Base-by-base conservation (phyloP, 192 early-diverging fungal species). In the Thoreauomyces humboldtii region DNA sequence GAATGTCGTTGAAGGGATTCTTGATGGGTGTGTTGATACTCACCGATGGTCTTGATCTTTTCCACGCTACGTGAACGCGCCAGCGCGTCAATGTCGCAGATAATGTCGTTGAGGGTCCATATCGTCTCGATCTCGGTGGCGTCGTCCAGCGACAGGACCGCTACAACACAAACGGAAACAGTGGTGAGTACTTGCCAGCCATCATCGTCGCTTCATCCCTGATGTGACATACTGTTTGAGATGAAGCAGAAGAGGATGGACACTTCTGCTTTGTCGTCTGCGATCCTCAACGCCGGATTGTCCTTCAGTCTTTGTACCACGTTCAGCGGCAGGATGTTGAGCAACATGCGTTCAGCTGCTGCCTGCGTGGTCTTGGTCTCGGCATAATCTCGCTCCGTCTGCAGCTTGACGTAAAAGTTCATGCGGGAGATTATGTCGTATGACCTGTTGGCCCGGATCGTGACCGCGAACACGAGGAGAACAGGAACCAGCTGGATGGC, bases 1-100 rank as follows among this genome's bases (percentile, higher is more conserved):
- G 11, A 33, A 24, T 55, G 9, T 55, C 9, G 25, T 9, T 36
- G 34, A 14, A 4, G 15, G 55, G 15, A 31, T 32, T 48, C 47
- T 12, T n/a, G n/a, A n/a, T n/a, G n/a, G n/a, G n/a, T 7, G 22
- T 22, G 7, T 22, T 36, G 33, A n/a, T 36, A 32, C 4, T n/a
- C 61, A 67, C 72, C 72, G 34, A 73, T 73, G 19, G 72, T 73
- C 38, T 73, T 73, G 27, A 73, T 73, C 57, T 73, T 73, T 41
- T 71, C 68, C 25, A 73, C 63, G 21, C 53, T 63, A 14, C 50
- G 35, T 7, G 53, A 34, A 11, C 43, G 29, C 21, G 59, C 59
- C 55, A 63, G 41, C 62, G 63, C 69, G 54, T 73, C 72, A 33
- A 73, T 71, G 46, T 73, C 72, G 59, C 68, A 73, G 27, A 73